These are phyloP conservation scores for Karstenula rhodostoma DNA, from an alignment of 2,329 filamentous ascomycete species.

Conservation along the genomic window DNA sequence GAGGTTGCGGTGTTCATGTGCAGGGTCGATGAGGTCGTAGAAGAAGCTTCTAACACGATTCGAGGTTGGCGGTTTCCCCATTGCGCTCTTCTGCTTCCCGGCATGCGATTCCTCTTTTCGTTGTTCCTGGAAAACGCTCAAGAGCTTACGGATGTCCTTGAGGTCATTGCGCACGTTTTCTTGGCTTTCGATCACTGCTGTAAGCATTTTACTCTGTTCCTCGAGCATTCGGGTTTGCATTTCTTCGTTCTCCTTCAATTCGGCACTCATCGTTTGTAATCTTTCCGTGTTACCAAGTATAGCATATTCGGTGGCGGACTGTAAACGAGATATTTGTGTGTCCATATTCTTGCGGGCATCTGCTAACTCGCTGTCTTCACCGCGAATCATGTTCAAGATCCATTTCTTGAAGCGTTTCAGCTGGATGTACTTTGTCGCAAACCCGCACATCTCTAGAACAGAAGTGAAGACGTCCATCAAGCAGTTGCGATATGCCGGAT, in stretches of 20 bases:
- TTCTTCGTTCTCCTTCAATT: slow-evolving; percentile 9
- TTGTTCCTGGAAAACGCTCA: slow-evolving; percentile 8
- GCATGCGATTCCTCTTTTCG: background rate
- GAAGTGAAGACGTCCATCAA: slow-evolving; percentile 13
- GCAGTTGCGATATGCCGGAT: slow-evolving; percentile 11
- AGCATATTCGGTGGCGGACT: slow-evolving; percentile 9
- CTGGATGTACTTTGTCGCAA: slow-evolving; percentile 13
- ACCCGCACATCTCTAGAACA: slow-evolving; percentile 10
- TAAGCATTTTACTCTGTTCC: slow-evolving; percentile 8
- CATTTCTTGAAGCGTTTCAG: slow-evolving; percentile 11
- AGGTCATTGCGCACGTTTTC: slow-evolving; percentile 11
- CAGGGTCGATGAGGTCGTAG: slow-evolving; percentile 8
- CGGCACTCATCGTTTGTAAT: slow-evolving; percentile 8
- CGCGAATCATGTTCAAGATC: slow-evolving; percentile 10
- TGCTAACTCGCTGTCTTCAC: slow-evolving; percentile 7
- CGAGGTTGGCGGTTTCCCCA: slow-evolving; percentile 8
- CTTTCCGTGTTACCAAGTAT: slow-evolving; percentile 12
- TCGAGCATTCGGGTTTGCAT: slow-evolving; percentile 10
- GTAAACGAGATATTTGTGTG: slow-evolving; percentile 3
- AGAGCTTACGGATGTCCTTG: slow-evolving; percentile 8
- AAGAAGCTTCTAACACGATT: slow-evolving; percentile 1
- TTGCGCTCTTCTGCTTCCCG: slow-evolving; percentile 9
- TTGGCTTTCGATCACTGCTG: slow-evolving; percentile 5
- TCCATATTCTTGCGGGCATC: slow-evolving; percentile 9
- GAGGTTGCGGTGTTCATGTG: slow-evolving; percentile 2